Evolutionary conservation across 352 stramenopile species (phyloP).

Genomic region (Phytophthora pluvialis): DNA sequence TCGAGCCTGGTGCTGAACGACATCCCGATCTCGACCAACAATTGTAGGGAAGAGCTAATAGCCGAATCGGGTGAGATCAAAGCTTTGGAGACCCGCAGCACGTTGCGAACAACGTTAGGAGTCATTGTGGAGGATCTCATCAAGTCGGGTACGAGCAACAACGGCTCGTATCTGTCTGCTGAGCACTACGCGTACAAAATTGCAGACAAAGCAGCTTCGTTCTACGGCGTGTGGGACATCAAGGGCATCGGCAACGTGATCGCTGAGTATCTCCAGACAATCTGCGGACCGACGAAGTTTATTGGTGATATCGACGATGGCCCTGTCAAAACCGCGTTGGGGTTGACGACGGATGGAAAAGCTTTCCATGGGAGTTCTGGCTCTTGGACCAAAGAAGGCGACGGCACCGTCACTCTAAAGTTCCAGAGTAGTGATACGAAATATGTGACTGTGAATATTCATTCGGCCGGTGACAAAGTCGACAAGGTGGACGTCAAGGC

Average conservation of each 20-base stretch:
- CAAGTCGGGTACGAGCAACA: constrained; percentile 32
- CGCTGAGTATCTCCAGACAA: constrained; percentile 45
- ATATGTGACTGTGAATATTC: constrained; percentile 37
- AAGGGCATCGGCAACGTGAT: constrained; percentile 38
- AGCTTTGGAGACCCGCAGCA: constrained; percentile 35
- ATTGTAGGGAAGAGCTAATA: constrained; percentile 40
- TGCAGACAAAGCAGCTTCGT: constrained; percentile 41
- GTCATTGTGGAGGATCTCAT: constrained; percentile 51
- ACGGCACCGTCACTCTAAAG: constrained; percentile 18
- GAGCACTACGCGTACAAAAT: constrained; percentile 41
- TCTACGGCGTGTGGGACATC: constrained; percentile 42
- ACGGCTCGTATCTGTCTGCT: constrained; percentile 25
- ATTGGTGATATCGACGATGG: constrained; percentile 45
- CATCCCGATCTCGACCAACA: constrained; percentile 43
- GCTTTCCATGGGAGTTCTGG: constrained; percentile 38
- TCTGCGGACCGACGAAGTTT: constrained; percentile 48
- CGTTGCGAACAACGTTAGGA: constrained; percentile 48
- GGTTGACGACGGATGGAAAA: constrained; percentile 32
- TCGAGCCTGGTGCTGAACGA: constrained; percentile 51
- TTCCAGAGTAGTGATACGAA: constrained; percentile 31
- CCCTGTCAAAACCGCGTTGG: constrained; percentile 32
- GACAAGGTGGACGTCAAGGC: constrained; percentile 18
- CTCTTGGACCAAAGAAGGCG: constrained; percentile 23
- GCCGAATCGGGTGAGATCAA: constrained; percentile 9
- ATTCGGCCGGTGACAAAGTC: constrained; percentile 27